Conservation (phyloP, 1,284 basidiomycete species). For the Pyrrhoderma noxium region DNA sequence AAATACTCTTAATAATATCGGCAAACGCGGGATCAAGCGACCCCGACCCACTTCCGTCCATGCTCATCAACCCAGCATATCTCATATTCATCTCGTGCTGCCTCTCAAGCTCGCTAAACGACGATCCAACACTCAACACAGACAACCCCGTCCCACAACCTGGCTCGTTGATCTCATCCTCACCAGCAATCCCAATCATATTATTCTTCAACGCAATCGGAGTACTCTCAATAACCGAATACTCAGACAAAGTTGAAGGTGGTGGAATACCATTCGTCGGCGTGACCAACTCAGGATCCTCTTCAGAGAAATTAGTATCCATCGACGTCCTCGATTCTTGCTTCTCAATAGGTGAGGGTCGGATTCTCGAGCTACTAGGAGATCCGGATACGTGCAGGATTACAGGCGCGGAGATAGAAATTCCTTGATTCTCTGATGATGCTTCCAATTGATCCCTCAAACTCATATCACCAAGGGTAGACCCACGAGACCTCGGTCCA, state of each 20-base stretch:
- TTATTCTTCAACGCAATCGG: background rate
- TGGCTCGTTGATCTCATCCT: background rate
- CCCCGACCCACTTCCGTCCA: background rate
- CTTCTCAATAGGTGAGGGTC: too few species aligned
- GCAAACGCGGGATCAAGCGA: conserved; percentile 8
- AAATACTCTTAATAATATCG: conserved; percentile 14
- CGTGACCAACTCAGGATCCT: conserved; percentile 1
- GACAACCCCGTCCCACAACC: background rate
- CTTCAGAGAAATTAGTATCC: conserved; percentile 2
- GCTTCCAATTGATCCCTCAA: background rate
- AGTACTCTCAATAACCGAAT: background rate
- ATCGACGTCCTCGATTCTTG: too few species aligned
- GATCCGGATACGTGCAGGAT: background rate
- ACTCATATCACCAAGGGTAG: background rate
- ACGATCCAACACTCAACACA: background rate
- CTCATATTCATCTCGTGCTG: background rate
- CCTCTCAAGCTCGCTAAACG: background rate
- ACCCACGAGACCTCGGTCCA: background rate
- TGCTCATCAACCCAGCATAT: background rate
- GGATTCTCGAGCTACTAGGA: too few species aligned
- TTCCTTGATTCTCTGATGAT: background rate
- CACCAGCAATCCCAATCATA: background rate
- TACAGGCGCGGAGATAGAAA: background rate
- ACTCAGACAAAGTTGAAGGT: background rate
- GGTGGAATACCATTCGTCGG: conserved; percentile 2